Percentiles rank a stretch among this genome's conserved stretches.
These are phyloP conservation scores for Triticum turgidum DNA, from an alignment of 176 grass and related monocot genomes.

Conservation along the genomic window DNA sequence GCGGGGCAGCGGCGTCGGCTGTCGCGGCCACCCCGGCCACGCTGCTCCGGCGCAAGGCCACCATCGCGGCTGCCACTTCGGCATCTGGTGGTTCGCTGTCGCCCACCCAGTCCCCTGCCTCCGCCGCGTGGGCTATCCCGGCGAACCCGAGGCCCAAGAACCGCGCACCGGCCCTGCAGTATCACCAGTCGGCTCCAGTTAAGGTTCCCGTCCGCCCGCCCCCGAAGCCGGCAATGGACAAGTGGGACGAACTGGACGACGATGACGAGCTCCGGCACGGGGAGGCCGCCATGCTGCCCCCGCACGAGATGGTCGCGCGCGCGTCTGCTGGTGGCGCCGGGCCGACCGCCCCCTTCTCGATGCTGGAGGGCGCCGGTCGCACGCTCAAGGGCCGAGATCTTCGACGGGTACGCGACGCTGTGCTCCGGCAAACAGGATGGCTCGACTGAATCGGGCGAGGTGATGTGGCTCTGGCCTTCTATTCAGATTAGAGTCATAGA, in stretches of 20 bases:
- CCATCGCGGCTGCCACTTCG: slow-evolving; percentile 44
- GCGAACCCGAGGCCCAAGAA: slow-evolving; percentile 1
- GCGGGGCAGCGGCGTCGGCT: background rate
- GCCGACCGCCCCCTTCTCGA: slow-evolving; percentile 53
- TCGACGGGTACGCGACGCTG: slow-evolving; percentile 54
- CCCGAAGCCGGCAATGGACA: slow-evolving; percentile 10
- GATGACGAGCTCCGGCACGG: slow-evolving; percentile 30
- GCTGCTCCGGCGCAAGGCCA: slow-evolving; percentile 41
- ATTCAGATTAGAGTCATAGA: slow-evolving; percentile 36
- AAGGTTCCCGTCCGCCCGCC: slow-evolving; percentile 46
- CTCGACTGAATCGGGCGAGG: slow-evolving; percentile 47
- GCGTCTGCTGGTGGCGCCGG: slow-evolving; percentile 37
- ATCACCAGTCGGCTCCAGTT: slow-evolving; percentile 53
- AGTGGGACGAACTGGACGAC: slow-evolving; percentile 42
- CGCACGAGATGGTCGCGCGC: slow-evolving; percentile 61
- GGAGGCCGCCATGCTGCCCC: slow-evolving; percentile 46
- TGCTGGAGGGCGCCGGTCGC: slow-evolving; percentile 82
- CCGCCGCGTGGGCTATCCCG: slow-evolving; percentile 37
- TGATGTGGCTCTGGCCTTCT: slow-evolving; percentile 39
- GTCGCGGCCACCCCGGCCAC: slow-evolving; percentile 22
- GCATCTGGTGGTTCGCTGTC: slow-evolving; percentile 23
- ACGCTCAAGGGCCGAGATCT: slow-evolving; percentile 92
- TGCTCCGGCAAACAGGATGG: slow-evolving; percentile 54
- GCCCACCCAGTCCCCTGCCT: slow-evolving; percentile 19
- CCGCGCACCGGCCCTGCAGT: slow-evolving; percentile 6